Conservation (phyloP, 2,329 filamentous ascomycete species). For the Cryphonectria parasitica region DNA sequence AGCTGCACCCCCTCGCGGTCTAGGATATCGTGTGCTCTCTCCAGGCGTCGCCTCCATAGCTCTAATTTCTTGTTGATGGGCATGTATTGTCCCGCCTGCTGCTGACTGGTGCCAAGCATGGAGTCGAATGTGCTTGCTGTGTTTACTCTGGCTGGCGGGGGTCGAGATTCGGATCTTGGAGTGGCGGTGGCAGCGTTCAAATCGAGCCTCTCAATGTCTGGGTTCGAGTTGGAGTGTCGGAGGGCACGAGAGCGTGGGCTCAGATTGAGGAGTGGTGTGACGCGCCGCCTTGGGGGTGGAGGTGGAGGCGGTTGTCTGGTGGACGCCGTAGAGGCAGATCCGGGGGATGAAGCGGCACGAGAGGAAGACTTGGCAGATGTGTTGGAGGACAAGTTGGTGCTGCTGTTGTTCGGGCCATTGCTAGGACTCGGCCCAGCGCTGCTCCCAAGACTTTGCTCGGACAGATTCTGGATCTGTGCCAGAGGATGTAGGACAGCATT, state of each 20-base stretch:
- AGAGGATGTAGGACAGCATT: slow-evolving; percentile 42
- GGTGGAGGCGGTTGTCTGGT: slow-evolving; percentile 43
- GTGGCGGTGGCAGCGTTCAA: slow-evolving; percentile 30
- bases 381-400: slow-evolving; percentile 29
- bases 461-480: slow-evolving; percentile 47
- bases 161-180: slow-evolving; percentile 32
- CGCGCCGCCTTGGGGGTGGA: slow-evolving; percentile 52
- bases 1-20: slow-evolving; percentile 68
- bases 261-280: slow-evolving; percentile 43
- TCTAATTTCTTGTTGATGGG: slow-evolving; percentile 69
- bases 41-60: slow-evolving; percentile 71
- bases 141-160: slow-evolving; percentile 19
- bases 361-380: slow-evolving; percentile 22
- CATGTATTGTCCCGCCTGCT: slow-evolving; percentile 26
- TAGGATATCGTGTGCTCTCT: slow-evolving; percentile 64
- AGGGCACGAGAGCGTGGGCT: slow-evolving; percentile 39
- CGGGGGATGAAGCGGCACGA: slow-evolving; percentile 14
- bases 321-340: slow-evolving; percentile 22
- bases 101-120: slow-evolving; percentile 28
- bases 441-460: slow-evolving; percentile 38
- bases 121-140: slow-evolving; percentile 26
- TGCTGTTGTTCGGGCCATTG: slow-evolving; percentile 23
- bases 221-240: slow-evolving; percentile 45
- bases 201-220: slow-evolving; percentile 41
- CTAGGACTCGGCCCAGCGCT: slow-evolving; percentile 26